Percentiles rank a stretch among this genome's conserved stretches.
These are phyloP conservation scores for Tolypocladium amazonense DNA, from an alignment of 2,329 filamentous ascomycete species.

Conservation along the genomic window DNA sequence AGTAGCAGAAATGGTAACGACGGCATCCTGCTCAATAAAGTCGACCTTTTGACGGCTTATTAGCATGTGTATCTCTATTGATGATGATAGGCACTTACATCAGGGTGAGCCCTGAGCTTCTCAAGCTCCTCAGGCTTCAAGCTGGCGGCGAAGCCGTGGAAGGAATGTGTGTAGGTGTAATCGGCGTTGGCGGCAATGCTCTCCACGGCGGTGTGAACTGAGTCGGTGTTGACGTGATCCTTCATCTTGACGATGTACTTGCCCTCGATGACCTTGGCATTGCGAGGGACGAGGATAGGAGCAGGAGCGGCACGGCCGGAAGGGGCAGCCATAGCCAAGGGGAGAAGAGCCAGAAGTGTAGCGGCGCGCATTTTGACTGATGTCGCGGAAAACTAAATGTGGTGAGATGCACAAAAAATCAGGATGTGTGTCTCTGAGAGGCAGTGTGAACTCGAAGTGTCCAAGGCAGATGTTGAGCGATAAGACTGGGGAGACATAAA, in stretches of 20 bases:
- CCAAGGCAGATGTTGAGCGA: background rate
- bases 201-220: slow-evolving; percentile 14
- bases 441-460: background rate
- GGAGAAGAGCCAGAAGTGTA: slow-evolving; percentile 21
- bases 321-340: slow-evolving; percentile 19
- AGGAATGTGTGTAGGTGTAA: slow-evolving; percentile 15
- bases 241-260: slow-evolving; percentile 28
- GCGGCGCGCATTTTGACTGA: slow-evolving; percentile 18
- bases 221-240: slow-evolving; percentile 9
- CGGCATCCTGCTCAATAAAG: slow-evolving; percentile 29
- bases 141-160: slow-evolving; percentile 17
- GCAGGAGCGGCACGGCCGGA: slow-evolving; percentile 20
- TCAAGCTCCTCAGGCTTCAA: slow-evolving; percentile 14
- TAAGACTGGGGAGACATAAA: background rate
- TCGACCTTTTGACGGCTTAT: slow-evolving; percentile 10
- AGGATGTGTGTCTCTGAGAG: background rate
- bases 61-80: background rate
- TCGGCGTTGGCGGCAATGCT: slow-evolving; percentile 20
- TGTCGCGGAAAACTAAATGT: background rate
- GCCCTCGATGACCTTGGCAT: slow-evolving; percentile 18
- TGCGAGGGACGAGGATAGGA: slow-evolving; percentile 21
- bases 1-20: slow-evolving; percentile 40
- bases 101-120: slow-evolving; percentile 14
- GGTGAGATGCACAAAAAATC: background rate
- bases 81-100: slow-evolving; percentile 6